These are phyloP conservation scores for Calonectria naviculata DNA, from an alignment of 2,329 filamentous ascomycete genomes.

Conservation along the genomic window DNA sequence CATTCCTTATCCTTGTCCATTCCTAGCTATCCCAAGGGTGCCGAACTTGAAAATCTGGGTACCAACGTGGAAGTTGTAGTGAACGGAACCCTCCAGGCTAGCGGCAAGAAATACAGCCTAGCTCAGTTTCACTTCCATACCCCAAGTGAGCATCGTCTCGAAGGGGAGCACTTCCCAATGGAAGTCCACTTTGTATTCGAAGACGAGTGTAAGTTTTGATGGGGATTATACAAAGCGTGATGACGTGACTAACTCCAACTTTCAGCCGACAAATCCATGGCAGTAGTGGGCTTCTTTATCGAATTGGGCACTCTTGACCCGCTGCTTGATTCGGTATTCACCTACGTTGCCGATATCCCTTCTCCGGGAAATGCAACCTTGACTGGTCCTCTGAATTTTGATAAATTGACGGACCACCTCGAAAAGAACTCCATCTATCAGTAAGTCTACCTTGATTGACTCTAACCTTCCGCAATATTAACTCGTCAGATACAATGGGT, in stretches of 20 bases:
- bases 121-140: neutral
- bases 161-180: neutral
- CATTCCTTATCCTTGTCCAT: neutral
- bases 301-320: neutral
- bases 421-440: neutral
- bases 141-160: neutral
- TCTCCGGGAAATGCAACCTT: neutral
- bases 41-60: neutral
- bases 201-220: neutral
- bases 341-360: neutral
- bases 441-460: neutral
- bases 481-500: neutral
- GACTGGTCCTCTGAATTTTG: neutral
- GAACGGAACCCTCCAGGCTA: neutral
- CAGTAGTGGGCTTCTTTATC: neutral
- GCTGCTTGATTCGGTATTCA: neutral
- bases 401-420: neutral
- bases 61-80: neutral
- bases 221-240: too few relatives aligned
- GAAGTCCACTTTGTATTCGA: neutral
- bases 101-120: neutral
- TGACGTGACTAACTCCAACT: too few relatives aligned
- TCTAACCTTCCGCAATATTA: neutral
- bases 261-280: neutral
- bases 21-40: neutral